Conservation (phyloP, 495 filamentous ascomycete species). For the Penicillium paxilli region DNA sequence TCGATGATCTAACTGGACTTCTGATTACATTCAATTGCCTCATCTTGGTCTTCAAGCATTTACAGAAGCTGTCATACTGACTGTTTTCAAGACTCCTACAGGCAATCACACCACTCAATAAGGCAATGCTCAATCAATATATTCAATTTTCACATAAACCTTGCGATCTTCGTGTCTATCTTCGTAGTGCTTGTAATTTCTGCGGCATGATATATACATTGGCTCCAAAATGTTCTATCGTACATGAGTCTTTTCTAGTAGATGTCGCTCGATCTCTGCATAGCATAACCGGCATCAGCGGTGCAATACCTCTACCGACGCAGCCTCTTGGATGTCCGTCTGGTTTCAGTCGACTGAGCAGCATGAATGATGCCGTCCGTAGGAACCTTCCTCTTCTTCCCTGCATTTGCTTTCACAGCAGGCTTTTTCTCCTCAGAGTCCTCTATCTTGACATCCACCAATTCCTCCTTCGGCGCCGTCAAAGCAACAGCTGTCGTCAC, state of each 20-base stretch:
- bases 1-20: slow-evolving; percentile 65
- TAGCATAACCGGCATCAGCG: too few species aligned
- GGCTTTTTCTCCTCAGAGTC: slow-evolving; percentile 21
- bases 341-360: slow-evolving; percentile 32
- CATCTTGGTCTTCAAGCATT: slow-evolving; percentile 1
- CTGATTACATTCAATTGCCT: slow-evolving; percentile 40
- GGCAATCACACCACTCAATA: neutral
- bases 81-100: slow-evolving; percentile 9
- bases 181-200: too few species aligned
- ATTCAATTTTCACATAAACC: neutral
- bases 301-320: slow-evolving; percentile 8
- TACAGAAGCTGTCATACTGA: slow-evolving; percentile 24
- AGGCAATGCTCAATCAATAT: neutral
- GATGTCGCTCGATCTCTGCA: too few species aligned
- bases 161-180: neutral
- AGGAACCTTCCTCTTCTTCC: slow-evolving; percentile 22
- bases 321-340: slow-evolving; percentile 41
- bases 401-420: slow-evolving; percentile 3
- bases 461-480: slow-evolving; percentile 27
- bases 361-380: slow-evolving; percentile 21
- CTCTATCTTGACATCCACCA: slow-evolving; percentile 24
- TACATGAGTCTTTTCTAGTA: neutral
- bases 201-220: neutral
- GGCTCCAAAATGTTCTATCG: too few species aligned
- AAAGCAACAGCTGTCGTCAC: slow-evolving; percentile 28